phyloP scores from a whole-genome alignment of 768 basidiomycete species.

The Suillus decipiens region DNA sequence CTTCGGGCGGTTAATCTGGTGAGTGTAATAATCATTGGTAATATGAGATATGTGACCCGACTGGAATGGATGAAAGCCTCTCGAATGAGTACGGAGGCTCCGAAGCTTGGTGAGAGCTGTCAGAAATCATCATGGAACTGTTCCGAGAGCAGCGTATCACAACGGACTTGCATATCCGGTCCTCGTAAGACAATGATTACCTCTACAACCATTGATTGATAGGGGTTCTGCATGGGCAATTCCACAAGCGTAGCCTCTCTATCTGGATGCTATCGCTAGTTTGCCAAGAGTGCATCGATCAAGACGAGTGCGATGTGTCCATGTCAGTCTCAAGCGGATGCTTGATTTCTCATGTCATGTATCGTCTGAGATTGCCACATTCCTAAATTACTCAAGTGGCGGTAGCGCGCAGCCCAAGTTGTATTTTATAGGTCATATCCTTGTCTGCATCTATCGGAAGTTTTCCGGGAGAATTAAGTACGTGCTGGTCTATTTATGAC shows the following conservation, averaged over 20 bases:
- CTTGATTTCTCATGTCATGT: neutral
- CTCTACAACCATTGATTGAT: neutral
- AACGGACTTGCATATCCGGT: neutral
- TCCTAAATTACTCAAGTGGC: neutral
- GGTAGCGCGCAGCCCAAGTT: neutral
- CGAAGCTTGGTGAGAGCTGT: neutral
- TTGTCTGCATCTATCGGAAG: neutral
- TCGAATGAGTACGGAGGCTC: neutral
- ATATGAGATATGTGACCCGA: no score
- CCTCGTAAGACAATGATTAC: neutral
- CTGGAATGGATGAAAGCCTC: neutral
- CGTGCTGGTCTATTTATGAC: neutral
- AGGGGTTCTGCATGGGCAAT: neutral
- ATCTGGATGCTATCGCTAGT: neutral
- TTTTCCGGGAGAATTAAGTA: neutral
- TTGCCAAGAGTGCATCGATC: neutral
- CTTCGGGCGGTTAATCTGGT: neutral
- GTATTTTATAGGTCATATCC: neutral
- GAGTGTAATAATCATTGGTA: neutral
- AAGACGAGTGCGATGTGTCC: neutral
- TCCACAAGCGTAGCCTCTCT: neutral
- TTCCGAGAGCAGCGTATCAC: neutral
- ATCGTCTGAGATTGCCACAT: neutral
- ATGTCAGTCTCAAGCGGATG: neutral
- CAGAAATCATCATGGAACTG: neutral